These are phyloP conservation scores for Umbellularia californica DNA, from an alignment of 164 flowering plant species.

Conservation along the genomic window DNA sequence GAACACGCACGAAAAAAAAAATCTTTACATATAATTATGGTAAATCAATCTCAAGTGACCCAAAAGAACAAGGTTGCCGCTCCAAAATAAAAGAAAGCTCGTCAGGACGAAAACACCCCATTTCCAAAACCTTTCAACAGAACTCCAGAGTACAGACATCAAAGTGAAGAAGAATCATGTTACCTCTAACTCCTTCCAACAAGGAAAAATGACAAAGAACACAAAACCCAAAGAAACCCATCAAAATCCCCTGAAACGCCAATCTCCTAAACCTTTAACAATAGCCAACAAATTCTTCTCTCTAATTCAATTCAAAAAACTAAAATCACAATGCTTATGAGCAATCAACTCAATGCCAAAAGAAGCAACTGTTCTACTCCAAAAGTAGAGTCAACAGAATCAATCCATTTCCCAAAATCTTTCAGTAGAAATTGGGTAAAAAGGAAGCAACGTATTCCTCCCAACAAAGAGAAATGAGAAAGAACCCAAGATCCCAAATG, in stretches of 20 bases:
- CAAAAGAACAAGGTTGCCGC: not conserved
- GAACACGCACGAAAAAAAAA: not conserved
- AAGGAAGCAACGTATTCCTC: not conserved
- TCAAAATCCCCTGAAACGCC: not conserved
- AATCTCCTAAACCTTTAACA: not conserved
- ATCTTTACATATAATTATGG: not conserved
- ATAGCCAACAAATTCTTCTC: not conserved
- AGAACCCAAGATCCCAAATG: not conserved
- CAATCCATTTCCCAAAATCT: slow-evolving; percentile 7
- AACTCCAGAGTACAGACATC: not conserved
- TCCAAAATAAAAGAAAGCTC: not conserved
- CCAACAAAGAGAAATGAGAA: not conserved
- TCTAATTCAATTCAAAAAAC: not conserved
- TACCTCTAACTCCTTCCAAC: too few relatives aligned
- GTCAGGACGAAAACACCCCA: not conserved
- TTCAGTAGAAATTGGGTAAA: not conserved
- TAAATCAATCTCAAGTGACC: not conserved
- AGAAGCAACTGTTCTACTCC: not conserved
- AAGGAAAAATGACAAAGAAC: too few relatives aligned
- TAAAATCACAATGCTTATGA: not conserved
- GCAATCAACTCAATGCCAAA: not conserved
- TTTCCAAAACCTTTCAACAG: not conserved
- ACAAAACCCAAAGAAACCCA: not conserved
- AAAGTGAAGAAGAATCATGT: not conserved
- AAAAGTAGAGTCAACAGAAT: slow-evolving; percentile 14